Evolutionary conservation across 2,329 filamentous ascomycete genomes (phyloP).

Genomic region (Incumbomyces delicatus): DNA sequence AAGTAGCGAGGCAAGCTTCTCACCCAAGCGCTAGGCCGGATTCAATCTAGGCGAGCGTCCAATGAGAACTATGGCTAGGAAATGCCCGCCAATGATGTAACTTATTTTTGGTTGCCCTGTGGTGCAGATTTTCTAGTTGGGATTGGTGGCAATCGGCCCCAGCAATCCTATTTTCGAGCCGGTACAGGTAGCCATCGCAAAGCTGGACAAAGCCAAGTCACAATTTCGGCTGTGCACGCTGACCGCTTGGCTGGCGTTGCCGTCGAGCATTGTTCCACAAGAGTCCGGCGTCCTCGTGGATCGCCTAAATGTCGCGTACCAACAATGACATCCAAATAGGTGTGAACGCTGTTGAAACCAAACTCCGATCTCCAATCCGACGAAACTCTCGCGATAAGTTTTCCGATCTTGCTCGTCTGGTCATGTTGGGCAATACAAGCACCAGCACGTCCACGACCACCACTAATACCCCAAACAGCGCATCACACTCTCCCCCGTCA

Average conservation of each 20-base stretch:
- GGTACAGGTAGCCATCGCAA: too few species aligned
- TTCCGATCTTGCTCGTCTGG: constrained; percentile 3
- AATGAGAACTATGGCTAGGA: too few species aligned
- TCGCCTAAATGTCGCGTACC: constrained; percentile 1
- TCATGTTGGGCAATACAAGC: constrained; percentile 5
- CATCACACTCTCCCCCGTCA: constrained; percentile 2
- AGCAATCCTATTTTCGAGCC: too few species aligned
- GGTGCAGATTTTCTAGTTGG: too few species aligned
- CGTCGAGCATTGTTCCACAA: background rate
- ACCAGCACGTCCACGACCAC: background rate
- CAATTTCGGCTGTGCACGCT: too few species aligned
- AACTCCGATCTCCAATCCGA: background rate
- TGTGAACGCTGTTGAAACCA: constrained; percentile 1
- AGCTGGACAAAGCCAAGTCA: too few species aligned
- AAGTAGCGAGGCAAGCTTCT: too few species aligned
- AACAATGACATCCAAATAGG: constrained; percentile 1
- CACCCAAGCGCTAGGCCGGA: too few species aligned
- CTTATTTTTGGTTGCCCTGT: too few species aligned
- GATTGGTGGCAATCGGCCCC: too few species aligned
- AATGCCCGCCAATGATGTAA: too few species aligned
- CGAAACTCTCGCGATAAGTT: constrained; percentile 2
- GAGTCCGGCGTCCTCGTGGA: background rate
- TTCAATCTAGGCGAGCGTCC: too few species aligned
- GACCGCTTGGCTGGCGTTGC: background rate
- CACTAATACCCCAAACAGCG: constrained; percentile 1